These are phyloP conservation scores for Boletus rubropictus DNA, from an alignment of 768 basidiomycete species.

Conservation along the genomic window DNA sequence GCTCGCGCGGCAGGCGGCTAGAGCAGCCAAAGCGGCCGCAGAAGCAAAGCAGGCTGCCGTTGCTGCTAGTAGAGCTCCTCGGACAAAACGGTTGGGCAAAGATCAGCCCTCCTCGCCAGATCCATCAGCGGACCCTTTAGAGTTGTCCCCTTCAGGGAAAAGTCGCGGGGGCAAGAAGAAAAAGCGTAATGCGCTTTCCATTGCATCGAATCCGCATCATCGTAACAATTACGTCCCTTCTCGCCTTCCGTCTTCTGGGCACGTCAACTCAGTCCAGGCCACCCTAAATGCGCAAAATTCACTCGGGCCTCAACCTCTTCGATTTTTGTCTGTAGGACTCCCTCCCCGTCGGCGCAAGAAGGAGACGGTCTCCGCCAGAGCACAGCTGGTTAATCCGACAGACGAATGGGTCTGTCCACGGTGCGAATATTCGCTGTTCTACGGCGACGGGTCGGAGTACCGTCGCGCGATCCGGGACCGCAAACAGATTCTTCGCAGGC, in stretches of 20 bases:
- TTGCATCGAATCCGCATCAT: conserved; percentile 94
- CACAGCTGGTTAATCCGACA: conserved; percentile 47
- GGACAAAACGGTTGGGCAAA: conserved; percentile 36
- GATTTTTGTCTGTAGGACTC: conserved; percentile 65
- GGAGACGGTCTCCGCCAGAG: conserved; percentile 22
- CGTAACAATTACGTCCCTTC: conserved; percentile 91
- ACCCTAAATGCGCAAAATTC: conserved; percentile 41
- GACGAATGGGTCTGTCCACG: conserved; percentile 95
- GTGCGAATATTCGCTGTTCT: conserved; percentile 91
- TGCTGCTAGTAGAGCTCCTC: conserved; percentile 31
- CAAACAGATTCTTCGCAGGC: conserved; percentile 70
- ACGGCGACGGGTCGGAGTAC: conserved; percentile 70
- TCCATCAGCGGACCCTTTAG: conserved; percentile 35
- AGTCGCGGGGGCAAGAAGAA: conserved; percentile 67
- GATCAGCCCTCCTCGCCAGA: conserved; percentile 31
- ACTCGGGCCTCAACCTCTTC: conserved; percentile 56
- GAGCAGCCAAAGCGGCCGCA: conserved; percentile 41
- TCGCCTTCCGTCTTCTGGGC: conserved; percentile 53
- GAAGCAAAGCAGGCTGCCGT: conserved; percentile 49
- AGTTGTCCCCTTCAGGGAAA: conserved; percentile 31
- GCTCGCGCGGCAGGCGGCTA: conserved; percentile 62
- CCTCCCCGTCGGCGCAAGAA: conserved; percentile 40
- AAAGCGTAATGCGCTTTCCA: conserved; percentile 86
- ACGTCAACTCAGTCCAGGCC: conserved; percentile 34
- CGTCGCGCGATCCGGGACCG: conserved; percentile 60